Evolutionary conservation across 2,329 filamentous ascomycete genomes (phyloP).

Genomic region (Cercospora janseana): DNA sequence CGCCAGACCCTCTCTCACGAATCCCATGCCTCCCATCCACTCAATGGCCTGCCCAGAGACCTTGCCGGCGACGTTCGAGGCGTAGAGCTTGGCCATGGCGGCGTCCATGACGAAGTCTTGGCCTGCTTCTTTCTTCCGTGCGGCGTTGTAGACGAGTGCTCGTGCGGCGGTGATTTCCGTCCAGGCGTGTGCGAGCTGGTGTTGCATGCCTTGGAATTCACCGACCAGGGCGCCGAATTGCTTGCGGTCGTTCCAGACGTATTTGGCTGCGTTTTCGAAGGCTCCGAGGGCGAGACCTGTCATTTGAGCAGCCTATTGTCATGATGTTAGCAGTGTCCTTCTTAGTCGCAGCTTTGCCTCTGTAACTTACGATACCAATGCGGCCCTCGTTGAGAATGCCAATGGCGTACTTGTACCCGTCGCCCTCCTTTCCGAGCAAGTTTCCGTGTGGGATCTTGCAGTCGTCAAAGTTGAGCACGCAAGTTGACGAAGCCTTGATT

Average conservation of each 20-base stretch:
- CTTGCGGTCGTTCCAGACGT: constrained; percentile 97
- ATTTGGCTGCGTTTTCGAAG: constrained; percentile 89
- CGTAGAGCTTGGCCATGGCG: constrained; percentile 96
- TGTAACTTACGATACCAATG: constrained; percentile 71
- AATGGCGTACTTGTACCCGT: constrained; percentile 98
- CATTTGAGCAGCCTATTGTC: constrained; percentile 73
- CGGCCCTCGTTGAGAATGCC: constrained; percentile 90
- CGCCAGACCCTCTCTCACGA: constrained; percentile 90
- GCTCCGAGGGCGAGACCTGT: constrained; percentile 91
- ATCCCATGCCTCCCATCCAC: constrained; percentile 99
- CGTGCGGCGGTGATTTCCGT: constrained; percentile 89
- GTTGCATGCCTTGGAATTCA: constrained; percentile 99
- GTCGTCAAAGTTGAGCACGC: constrained; percentile 96
- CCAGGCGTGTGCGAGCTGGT: constrained; percentile 95
- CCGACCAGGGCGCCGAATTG: constrained; percentile 93
- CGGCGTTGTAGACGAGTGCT: constrained; percentile 90
- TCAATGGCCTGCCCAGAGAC: constrained; percentile 86
- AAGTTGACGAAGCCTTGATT: constrained; percentile 92
- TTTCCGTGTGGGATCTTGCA: constrained; percentile 86
- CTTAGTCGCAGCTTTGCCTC: background rate
- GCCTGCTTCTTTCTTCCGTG: constrained; percentile 96
- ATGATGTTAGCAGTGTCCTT: background rate
- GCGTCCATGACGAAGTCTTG: constrained; percentile 93
- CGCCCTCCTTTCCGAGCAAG: constrained; percentile 79
- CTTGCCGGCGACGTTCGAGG: constrained; percentile 85